These are phyloP conservation scores for Botryotinia globosa DNA, from an alignment of 2,329 filamentous ascomycete genomes.

Conservation along the genomic window DNA sequence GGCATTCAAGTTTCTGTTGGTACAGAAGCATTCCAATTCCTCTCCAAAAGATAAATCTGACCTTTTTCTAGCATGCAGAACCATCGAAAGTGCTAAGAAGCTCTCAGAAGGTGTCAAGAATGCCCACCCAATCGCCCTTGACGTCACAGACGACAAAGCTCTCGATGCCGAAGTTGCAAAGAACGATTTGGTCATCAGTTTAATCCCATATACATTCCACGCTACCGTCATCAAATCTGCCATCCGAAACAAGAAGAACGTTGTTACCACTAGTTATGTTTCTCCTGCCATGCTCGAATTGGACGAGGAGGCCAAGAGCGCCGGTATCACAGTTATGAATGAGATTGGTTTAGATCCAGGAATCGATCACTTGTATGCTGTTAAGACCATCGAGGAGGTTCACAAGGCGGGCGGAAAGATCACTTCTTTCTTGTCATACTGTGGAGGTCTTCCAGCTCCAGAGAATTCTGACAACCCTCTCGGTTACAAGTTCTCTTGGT, in stretches of 20 bases:
- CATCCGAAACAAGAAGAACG: conserved; percentile 90
- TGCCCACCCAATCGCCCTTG: conserved; percentile 59
- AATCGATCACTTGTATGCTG: conserved; percentile 71
- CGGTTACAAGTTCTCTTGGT: conserved; percentile 82
- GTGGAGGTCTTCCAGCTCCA: conserved; percentile 70
- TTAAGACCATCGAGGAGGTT: conserved; percentile 86
- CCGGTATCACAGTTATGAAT: conserved; percentile 96
- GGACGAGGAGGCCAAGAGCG: conserved; percentile 76
- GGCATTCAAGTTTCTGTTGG: conserved; percentile 57
- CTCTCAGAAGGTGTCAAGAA: conserved; percentile 66
- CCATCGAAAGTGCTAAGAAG: conserved; percentile 71
- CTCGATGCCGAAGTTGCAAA: conserved; percentile 79
- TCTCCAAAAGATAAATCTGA: not conserved
- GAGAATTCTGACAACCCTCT: conserved; percentile 84
- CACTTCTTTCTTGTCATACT: conserved; percentile 67
- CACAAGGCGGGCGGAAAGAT: conserved; percentile 86
- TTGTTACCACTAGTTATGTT: conserved; percentile 93
- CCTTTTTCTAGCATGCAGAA: conserved; percentile 5
- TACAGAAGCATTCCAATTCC: conserved; percentile 34
- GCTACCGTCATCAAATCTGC: conserved; percentile 87
- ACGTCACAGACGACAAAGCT: conserved; percentile 72
- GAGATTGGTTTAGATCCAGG: conserved; percentile 78
- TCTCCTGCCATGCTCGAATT: conserved; percentile 91
- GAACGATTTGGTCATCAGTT: conserved; percentile 72
- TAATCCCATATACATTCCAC: conserved; percentile 93